Conservation (phyloP, 805 yeast genomes). For the Lipomyces sp. region DNA sequence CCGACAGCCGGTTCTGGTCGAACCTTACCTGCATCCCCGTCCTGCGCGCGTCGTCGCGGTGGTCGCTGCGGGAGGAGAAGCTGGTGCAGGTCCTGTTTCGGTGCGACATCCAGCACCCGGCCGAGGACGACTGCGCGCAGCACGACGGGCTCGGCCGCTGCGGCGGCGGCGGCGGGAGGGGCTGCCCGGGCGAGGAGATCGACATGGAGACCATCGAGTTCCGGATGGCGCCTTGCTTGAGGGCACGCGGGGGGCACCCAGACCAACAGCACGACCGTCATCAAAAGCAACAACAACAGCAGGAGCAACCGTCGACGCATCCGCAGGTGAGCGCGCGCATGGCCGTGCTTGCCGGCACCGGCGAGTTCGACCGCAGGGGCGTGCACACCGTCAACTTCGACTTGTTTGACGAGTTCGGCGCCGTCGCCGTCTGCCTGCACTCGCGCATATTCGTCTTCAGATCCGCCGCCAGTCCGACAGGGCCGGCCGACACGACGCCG, state of each 20-base stretch:
- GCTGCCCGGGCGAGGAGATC: too few relatives aligned
- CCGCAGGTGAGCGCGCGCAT: not conserved
- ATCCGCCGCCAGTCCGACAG: not conserved
- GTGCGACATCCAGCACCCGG: constrained; percentile 2
- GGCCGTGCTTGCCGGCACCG: constrained; percentile 19
- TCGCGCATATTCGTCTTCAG: constrained; percentile 15
- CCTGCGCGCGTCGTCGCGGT: constrained; percentile 10
- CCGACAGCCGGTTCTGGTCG: too few relatives aligned
- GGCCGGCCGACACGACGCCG: not conserved
- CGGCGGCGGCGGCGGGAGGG: too few relatives aligned
- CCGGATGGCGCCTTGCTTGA: constrained; percentile 7
- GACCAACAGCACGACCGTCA: too few relatives aligned
- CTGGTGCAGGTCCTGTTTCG: constrained; percentile 20
- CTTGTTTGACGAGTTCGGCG: constrained; percentile 7
- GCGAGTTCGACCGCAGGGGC: constrained; percentile 15
- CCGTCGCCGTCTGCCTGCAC: constrained; percentile 13
- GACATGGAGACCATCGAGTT: constrained; percentile 14
- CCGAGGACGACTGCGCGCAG: not conserved
- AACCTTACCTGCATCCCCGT: constrained; percentile 5
- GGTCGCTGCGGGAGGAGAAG: constrained; percentile 14
- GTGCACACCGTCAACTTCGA: constrained; percentile 11
- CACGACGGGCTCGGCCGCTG: not conserved
- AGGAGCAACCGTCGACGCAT: too few relatives aligned
- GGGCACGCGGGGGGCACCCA: too few relatives aligned
- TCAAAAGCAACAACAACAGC: not conserved